Evolutionary conservation across 495 filamentous ascomycete species (phyloP).

Genomic region (Penicillium canariense): DNA sequence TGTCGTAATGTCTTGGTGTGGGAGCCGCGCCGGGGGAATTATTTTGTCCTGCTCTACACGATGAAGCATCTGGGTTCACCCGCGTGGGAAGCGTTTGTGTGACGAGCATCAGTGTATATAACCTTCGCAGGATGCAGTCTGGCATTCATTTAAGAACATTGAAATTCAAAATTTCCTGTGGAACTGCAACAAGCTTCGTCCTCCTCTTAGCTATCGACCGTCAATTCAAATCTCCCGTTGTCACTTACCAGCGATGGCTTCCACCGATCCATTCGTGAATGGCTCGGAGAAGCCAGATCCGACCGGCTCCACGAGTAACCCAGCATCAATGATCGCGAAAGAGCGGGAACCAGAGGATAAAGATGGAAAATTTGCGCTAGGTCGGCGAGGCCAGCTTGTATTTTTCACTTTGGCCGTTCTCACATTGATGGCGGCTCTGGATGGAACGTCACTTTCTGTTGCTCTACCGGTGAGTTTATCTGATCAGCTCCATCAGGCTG

Average conservation of each 20-base stretch:
- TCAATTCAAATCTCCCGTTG: neutral
- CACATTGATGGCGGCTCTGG: conserved; percentile 66
- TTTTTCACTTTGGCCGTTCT: conserved; percentile 56
- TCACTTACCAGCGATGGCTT: neutral
- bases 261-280: conserved; percentile 7
- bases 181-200: neutral
- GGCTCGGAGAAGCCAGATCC: conserved; percentile 9
- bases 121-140: neutral
- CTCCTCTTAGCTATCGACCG: neutral
- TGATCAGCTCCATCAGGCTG: neutral
- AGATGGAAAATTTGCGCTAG: conserved; percentile 25
- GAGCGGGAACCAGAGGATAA: neutral
- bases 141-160: neutral
- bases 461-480: conserved; percentile 58
- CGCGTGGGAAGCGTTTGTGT: neutral
- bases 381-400: conserved; percentile 24
- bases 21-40: neutral
- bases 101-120: neutral
- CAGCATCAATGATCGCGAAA: conserved; percentile 5
- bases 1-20: neutral
- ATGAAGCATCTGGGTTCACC: neutral
- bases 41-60: neutral
- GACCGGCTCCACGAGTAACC: neutral
- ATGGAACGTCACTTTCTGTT: conserved; percentile 72
- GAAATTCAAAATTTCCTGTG: neutral